These are phyloP conservation scores for Anisodus tanguticus DNA, from an alignment of 257 asterid genomes.

Conservation along the genomic window DNA sequence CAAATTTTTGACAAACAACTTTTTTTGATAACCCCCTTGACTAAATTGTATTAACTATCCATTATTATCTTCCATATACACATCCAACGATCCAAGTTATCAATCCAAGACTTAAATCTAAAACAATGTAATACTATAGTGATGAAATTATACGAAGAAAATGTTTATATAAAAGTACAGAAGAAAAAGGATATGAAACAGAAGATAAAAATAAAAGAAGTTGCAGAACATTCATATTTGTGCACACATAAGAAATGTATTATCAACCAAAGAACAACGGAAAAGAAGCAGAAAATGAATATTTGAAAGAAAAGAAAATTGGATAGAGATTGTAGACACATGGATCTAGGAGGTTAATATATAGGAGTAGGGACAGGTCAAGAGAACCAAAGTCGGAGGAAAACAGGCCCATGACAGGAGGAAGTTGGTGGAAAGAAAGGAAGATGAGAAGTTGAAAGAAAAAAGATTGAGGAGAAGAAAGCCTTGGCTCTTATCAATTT, in stretches of 20 bases:
- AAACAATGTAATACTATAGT: slow-evolving; percentile 8
- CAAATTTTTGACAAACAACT: not conserved
- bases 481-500: too few relatives aligned
- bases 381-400: too few relatives aligned
- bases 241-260: not conserved
- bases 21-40: not conserved
- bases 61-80: not conserved
- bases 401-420: too few relatives aligned
- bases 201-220: not conserved
- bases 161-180: not conserved
- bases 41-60: not conserved
- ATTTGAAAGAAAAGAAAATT: not conserved
- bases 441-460: too few relatives aligned
- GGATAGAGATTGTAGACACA: not conserved
- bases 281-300: not conserved
- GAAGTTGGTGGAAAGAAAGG: too few relatives aligned
- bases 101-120: not conserved
- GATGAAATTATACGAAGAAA: not conserved
- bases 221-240: not conserved
- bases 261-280: too few relatives aligned
- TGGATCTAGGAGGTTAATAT: too few relatives aligned
- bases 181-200: not conserved
- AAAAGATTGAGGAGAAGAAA: too few relatives aligned
- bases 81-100: not conserved
- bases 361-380: too few relatives aligned